A percentile compares a stretch with the other conserved stretches of the same genome.
phyloP scores from a whole-genome alignment of 305 asterid species.

The Solanum hybrid region DNA sequence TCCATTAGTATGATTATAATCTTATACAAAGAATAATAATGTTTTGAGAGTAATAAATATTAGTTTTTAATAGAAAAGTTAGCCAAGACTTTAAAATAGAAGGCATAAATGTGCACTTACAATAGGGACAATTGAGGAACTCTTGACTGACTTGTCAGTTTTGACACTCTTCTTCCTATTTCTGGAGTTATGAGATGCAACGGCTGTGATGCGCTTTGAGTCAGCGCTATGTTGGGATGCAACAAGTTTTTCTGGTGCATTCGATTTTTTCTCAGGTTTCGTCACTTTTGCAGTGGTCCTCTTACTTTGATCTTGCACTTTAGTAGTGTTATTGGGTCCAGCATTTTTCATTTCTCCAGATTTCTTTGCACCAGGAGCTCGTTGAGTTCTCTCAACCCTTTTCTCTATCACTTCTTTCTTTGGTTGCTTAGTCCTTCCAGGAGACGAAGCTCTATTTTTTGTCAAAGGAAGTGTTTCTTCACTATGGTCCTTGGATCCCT shows the following conservation, averaged over 20 bases:
- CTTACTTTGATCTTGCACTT: slow-evolving; percentile 14
- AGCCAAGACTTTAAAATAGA: neutral
- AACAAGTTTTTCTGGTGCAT: slow-evolving; percentile 22
- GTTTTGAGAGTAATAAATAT: neutral
- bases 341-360: slow-evolving; percentile 18
- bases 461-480: slow-evolving; percentile 19
- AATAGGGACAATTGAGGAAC: slow-evolving; percentile 6
- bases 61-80: neutral
- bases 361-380: slow-evolving; percentile 26
- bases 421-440: slow-evolving; percentile 22
- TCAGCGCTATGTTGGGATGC: slow-evolving; percentile 13
- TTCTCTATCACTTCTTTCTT: slow-evolving; percentile 26
- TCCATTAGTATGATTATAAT: neutral
- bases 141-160: slow-evolving; percentile 23
- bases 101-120: neutral
- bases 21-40: neutral
- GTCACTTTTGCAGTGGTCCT: slow-evolving; percentile 17
- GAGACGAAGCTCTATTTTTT: slow-evolving; percentile 22
- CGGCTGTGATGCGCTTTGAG: neutral
- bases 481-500: slow-evolving; percentile 13
- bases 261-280: slow-evolving; percentile 27
- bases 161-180: slow-evolving; percentile 29
- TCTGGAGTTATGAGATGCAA: slow-evolving; percentile 12
- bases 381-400: slow-evolving; percentile 16
- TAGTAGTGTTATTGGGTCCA: slow-evolving; percentile 16